Base-by-base conservation (phyloP, 2,329 filamentous ascomycete species). In the Cordyceps cicadae region DNA sequence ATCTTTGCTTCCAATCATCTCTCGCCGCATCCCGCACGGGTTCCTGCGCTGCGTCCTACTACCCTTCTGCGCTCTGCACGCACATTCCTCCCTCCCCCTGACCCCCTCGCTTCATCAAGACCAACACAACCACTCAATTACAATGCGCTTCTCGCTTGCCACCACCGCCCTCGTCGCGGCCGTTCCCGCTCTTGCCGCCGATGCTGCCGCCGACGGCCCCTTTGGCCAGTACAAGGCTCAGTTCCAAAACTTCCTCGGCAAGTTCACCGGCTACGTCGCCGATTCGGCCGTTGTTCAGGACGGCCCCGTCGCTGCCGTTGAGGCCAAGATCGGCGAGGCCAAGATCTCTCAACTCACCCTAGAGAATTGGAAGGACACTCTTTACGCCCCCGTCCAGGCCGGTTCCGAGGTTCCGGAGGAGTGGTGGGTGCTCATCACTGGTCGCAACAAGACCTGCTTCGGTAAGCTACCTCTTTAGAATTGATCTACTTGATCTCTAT, bases 401-500 rank as follows among this genome's bases (percentile, higher is more conserved):
- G 82, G 74, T 32, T 80, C 82, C 64, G 81, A 82, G 12, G 80
- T 79, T 63, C 87, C 88, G 5, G 87, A 88, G 74, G 87, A 91
- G 74, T 92, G 87, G 87, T 86, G 88, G 79, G 77, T 93, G 63
- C 80, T 89, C 66, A 76, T 90, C 66, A 89, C 86, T 11, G 89
- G 89, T 60, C 80, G 87, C 66, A 92, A 92, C 79, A 87, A 86
- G 77, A 91, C 89, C 37, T 93, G 89, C 77, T 87, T 81, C 70
- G 81, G 83, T 85, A 76, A 62, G 79, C 5, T 9, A 50, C 24
- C 26, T 29, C 12, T 45, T 12, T 34, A 15, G 8, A 17, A 32
- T 45, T 37, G 11, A 24, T 21, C 43, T 49, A 50, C 21, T 56
- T 9, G 12, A 12, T 17, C 24, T 14, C 15, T 14, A 43, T 43